phyloP scores from a whole-genome alignment of 129 eudicot species.

The Arctium lappa region DNA sequence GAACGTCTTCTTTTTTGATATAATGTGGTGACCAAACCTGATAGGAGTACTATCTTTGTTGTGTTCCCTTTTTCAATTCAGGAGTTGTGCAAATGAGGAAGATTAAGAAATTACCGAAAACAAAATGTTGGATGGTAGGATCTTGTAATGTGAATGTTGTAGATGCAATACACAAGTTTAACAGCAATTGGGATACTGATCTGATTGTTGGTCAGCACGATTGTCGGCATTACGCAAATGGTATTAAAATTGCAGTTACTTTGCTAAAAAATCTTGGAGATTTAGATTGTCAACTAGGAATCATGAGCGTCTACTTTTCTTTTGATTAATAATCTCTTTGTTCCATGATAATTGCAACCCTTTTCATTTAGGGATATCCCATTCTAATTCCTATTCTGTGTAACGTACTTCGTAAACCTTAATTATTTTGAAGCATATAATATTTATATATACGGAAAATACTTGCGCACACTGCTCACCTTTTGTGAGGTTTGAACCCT shows the following conservation, averaged over 20 bases:
- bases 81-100: slow-evolving; percentile 66
- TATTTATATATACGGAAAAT: not conserved
- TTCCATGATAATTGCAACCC: not conserved
- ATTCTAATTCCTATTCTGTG: not conserved
- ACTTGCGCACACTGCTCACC: not conserved
- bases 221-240: slow-evolving; percentile 80
- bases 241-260: slow-evolving; percentile 29
- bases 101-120: slow-evolving; percentile 55
- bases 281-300: not conserved
- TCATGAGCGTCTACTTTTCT: not conserved
- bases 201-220: slow-evolving; percentile 64
- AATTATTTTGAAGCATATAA: too few species aligned
- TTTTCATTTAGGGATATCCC: not conserved
- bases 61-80: slow-evolving; percentile 4
- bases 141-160: slow-evolving; percentile 41
- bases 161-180: slow-evolving; percentile 49
- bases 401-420: not conserved
- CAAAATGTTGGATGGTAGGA: slow-evolving; percentile 79
- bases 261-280: not conserved
- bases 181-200: slow-evolving; percentile 66
- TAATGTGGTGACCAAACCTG: not conserved
- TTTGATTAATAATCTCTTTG: not conserved
- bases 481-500: not conserved
- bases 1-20: not conserved
- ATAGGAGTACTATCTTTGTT: not conserved